Evolutionary conservation across 2,329 filamentous ascomycete species (phyloP).

Genomic region (Metarhizium rileyi): DNA sequence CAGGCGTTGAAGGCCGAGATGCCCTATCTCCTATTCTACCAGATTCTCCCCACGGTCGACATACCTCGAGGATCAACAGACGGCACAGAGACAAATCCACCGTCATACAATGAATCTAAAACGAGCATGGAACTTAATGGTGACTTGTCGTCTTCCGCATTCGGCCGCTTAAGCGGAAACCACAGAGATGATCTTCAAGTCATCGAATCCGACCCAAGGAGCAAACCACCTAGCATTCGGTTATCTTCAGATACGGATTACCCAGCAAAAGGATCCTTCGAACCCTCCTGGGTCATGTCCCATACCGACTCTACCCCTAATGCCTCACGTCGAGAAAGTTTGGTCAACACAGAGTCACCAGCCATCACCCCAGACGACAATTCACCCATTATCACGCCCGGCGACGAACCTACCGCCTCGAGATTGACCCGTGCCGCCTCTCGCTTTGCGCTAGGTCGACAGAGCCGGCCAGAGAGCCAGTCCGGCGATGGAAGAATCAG

Average conservation of each 20-base stretch:
- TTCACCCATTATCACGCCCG: conserved; percentile 32
- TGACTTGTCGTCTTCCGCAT: conserved; percentile 8
- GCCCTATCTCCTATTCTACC: conserved; percentile 91
- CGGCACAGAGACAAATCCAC: conserved; percentile 39
- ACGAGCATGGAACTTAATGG: conserved; percentile 27
- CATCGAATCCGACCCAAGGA: conserved; percentile 14
- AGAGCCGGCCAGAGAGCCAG: conserved; percentile 49
- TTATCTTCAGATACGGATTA: conserved; percentile 46
- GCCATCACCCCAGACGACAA: conserved; percentile 25
- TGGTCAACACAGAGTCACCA: conserved; percentile 38
- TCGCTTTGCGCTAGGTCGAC: conserved; percentile 37
- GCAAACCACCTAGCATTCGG: conserved; percentile 40
- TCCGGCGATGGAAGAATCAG: conserved; percentile 49
- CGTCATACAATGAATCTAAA: conserved; percentile 48
- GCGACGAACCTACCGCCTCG: conserved; percentile 44
- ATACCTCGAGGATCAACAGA: conserved; percentile 41
- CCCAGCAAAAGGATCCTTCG: conserved; percentile 36
- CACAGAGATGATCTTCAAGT: conserved; percentile 17
- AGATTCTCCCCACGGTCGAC: conserved; percentile 79
- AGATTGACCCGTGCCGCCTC: conserved; percentile 49
- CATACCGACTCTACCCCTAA: conserved; percentile 21
- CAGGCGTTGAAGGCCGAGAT: conserved; percentile 74
- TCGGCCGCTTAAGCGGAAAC: background rate
- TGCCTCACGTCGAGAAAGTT: conserved; percentile 40
- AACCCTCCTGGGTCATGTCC: conserved; percentile 30